Conservation (phyloP, 257 asterid genomes). For the Solanum habrochaites region DNA sequence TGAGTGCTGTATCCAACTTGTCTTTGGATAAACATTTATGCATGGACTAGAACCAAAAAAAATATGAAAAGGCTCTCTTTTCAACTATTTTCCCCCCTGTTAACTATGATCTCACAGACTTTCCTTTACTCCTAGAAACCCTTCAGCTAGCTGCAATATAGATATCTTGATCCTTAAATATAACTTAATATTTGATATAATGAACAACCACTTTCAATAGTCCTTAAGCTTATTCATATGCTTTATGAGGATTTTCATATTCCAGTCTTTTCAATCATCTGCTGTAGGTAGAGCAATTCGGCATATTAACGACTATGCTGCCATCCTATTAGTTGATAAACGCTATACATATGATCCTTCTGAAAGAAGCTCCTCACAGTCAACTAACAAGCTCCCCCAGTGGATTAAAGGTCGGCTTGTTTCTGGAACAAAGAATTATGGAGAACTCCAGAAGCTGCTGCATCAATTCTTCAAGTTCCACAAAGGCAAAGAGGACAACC, state of each 20-base stretch:
- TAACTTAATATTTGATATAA: not conserved
- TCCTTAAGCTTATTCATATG: not conserved
- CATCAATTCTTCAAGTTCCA: constrained; percentile 86
- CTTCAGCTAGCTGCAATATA: not conserved
- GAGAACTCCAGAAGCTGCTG: constrained; percentile 64
- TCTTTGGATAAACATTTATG: not conserved
- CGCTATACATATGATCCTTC: constrained; percentile 64
- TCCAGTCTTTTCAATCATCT: not conserved
- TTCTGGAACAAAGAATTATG: constrained; percentile 44
- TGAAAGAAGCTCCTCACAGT: constrained; percentile 36
- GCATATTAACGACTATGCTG: constrained; percentile 79
- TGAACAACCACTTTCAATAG: not conserved
- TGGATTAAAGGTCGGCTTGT: constrained; percentile 70
- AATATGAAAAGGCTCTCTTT: not conserved
- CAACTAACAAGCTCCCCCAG: constrained; percentile 69
- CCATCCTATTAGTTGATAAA: constrained; percentile 76
- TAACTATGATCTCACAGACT: not conserved
- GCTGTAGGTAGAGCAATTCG: constrained; percentile 89
- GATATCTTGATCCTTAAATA: not conserved
- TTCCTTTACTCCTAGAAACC: not conserved
- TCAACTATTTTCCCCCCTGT: not conserved
- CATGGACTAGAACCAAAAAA: not conserved
- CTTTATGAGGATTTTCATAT: not conserved
- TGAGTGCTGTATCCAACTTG: constrained; percentile 14
- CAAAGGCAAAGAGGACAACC: constrained; percentile 24